Base-by-base conservation (phyloP, 306 rosid genomes). In the Argentina anserina region DNA sequence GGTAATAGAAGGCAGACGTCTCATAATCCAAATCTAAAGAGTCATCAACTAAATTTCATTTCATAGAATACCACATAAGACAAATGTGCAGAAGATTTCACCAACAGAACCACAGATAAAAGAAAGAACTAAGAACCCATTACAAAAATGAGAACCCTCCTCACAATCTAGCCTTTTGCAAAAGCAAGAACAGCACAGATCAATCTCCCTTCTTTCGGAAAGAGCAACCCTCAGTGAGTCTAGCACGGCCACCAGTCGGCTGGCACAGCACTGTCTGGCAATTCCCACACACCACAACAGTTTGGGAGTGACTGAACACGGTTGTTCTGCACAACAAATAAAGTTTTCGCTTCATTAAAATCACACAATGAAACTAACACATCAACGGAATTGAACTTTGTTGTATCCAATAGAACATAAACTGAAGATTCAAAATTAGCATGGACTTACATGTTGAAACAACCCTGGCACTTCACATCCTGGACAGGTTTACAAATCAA, bases 401-500 rank as follows among this genome's bases (percentile, higher is more conserved):
- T n/a, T n/a, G n/a, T n/a, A n/a, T n/a, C n/a, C n/a, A n/a, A n/a
- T n/a, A n/a, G n/a, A n/a, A n/a, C n/a, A n/a, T n/a, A n/a, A n/a
- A n/a, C n/a, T n/a, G n/a, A n/a, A n/a, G n/a, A n/a, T n/a, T n/a
- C n/a, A n/a, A n/a, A n/a, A n/a, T n/a, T n/a, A n/a, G n/a, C n/a
- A n/a, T n/a, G n/a, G n/a, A 76, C 87, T 73, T 79, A 83, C 87
- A 83, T 86, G 75, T 79, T 86, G 77, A 86, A 86, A 79, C 87
- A 86, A 9, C 87, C 90, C 52, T 86, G 86, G 80, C 86, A 86
- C 64, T 86, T 83, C 0, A 81, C 90, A 31, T 86, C 90, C 90
- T 86, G 75, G 5, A 4, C 31, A 39, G 1, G 0, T 7, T 41
- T 9, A 39, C 12, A 26, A 56, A 23, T 41, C 43, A 36, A 41